Evolutionary conservation across 163 green algal species (phyloP), one percentile per base, ranked within the genome.

Genomic region (Chlorella variabilis): DNA sequence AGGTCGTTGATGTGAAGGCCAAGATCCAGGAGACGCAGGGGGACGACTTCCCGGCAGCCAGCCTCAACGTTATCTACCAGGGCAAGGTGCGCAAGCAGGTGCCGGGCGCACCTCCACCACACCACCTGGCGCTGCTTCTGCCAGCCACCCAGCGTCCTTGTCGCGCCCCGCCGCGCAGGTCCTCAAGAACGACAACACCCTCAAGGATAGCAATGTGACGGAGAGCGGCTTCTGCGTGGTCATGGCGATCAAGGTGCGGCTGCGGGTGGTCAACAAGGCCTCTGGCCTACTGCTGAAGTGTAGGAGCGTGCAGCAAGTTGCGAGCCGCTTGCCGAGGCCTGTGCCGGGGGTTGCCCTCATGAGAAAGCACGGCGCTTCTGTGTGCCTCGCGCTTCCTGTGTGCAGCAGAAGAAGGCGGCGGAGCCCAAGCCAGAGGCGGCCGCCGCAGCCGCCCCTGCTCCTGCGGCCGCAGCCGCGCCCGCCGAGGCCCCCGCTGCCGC

Each of bases 221-320:
- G 94, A 98, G 77, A 88, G 84, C 5, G 90, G 93, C 66, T 99
- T 99, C 82, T 85, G 98, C 33, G 96, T 99, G 21, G 92, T 98
- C 34, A 98, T 99, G 90, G 83, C 95, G 2, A 89, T 91, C 33
- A 98, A 97, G 92, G 86, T 90, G 62, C 5, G 54, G n/a, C n/a
- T n/a, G n/a, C n/a, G n/a, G n/a, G n/a, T n/a, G n/a, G n/a, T n/a
- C n/a, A n/a, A n/a, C n/a, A n/a, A n/a, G n/a, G n/a, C n/a, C n/a
- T n/a, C n/a, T n/a, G n/a, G n/a, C n/a, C n/a, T n/a, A n/a, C n/a
- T n/a, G n/a, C n/a, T n/a, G n/a, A n/a, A n/a, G n/a, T n/a, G n/a
- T n/a, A n/a, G n/a, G n/a, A n/a, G n/a, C n/a, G n/a, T n/a, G n/a
- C n/a, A n/a, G n/a, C n/a, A n/a, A n/a, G n/a, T n/a, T n/a, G n/a